phyloP scores from a whole-genome alignment of 305 asterid genomes.

The Solanum hybrid region DNA sequence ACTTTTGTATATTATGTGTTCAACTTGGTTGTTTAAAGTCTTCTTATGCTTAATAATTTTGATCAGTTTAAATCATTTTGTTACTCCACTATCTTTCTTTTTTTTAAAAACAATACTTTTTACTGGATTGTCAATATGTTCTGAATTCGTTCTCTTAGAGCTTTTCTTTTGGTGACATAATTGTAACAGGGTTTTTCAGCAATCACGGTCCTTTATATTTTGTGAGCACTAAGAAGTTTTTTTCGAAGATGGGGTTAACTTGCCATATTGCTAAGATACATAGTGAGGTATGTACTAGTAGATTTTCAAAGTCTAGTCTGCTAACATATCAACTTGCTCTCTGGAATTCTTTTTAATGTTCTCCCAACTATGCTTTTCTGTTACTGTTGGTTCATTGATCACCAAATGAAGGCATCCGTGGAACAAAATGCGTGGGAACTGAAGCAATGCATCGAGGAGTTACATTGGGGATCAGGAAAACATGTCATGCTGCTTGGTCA shows the following conservation, averaged over 20 bases:
- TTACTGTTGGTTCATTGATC: background rate
- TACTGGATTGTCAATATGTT: background rate
- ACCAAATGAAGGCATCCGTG: slow-evolving; percentile 62
- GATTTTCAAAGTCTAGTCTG: background rate
- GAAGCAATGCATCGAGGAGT: slow-evolving; percentile 80
- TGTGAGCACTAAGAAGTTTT: slow-evolving; percentile 67
- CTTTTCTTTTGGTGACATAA: slow-evolving; percentile 8
- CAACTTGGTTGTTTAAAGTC: background rate
- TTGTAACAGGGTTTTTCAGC: slow-evolving; percentile 68
- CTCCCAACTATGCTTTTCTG: background rate
- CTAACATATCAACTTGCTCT: background rate
- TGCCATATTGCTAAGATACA: slow-evolving; percentile 94
- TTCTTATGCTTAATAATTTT: background rate
- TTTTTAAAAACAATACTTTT: background rate
- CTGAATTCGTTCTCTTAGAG: slow-evolving; percentile 2
- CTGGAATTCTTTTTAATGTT: slow-evolving; percentile 9
- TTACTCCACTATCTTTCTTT: background rate
- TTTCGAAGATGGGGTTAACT: slow-evolving; percentile 89
- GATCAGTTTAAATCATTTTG: background rate
- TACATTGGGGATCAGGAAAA: slow-evolving; percentile 95
- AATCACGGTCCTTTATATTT: slow-evolving; percentile 85
- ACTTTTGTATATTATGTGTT: background rate
- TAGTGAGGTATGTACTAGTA: slow-evolving; percentile 52
- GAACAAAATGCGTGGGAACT: slow-evolving; percentile 89
- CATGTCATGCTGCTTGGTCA: slow-evolving; percentile 89